Evolutionary conservation across 2,329 filamentous ascomycete genomes (phyloP).

Genomic region (Moelleriella libera): DNA sequence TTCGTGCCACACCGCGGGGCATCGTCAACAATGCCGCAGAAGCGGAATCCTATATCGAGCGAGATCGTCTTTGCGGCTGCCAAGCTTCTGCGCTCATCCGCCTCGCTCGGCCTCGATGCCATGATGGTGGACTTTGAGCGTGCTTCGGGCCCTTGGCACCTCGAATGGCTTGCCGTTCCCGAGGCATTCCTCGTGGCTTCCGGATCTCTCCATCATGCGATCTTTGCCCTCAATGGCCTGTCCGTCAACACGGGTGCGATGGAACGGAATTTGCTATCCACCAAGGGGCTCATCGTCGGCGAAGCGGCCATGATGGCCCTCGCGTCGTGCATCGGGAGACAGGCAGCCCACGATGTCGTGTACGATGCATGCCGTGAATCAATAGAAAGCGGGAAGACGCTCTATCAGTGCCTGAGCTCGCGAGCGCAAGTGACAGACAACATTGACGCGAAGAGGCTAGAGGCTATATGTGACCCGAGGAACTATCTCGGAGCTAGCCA

Average conservation of each 20-base stretch:
- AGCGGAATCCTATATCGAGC: conserved; percentile 43
- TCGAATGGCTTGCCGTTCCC: conserved; percentile 42
- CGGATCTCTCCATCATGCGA: conserved; percentile 36
- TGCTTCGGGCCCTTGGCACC: conserved; percentile 42
- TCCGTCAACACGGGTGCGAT: conserved; percentile 34
- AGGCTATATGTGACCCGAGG: background rate
- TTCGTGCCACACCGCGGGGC: conserved; percentile 39
- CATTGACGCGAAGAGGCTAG: background rate
- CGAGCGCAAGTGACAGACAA: background rate
- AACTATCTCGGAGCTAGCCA: background rate
- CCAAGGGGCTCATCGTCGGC: conserved; percentile 37
- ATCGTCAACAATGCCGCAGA: conserved; percentile 43
- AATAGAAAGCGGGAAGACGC: conserved; percentile 3
- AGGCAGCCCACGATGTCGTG: conserved; percentile 39
- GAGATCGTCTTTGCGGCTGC: conserved; percentile 40
- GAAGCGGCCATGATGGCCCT: conserved; percentile 49
- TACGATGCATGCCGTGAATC: conserved; percentile 31
- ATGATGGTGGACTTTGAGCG: conserved; percentile 46
- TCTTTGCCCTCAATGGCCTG: conserved; percentile 36
- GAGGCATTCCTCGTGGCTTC: conserved; percentile 38
- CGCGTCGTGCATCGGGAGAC: conserved; percentile 35
- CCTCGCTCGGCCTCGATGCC: conserved; percentile 35
- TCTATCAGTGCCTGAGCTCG: background rate
- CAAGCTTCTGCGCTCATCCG: conserved; percentile 37
- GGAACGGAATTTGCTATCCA: conserved; percentile 34